Base-by-base conservation (phyloP, 805 yeast species). In the Metschnikowia matae region DNA sequence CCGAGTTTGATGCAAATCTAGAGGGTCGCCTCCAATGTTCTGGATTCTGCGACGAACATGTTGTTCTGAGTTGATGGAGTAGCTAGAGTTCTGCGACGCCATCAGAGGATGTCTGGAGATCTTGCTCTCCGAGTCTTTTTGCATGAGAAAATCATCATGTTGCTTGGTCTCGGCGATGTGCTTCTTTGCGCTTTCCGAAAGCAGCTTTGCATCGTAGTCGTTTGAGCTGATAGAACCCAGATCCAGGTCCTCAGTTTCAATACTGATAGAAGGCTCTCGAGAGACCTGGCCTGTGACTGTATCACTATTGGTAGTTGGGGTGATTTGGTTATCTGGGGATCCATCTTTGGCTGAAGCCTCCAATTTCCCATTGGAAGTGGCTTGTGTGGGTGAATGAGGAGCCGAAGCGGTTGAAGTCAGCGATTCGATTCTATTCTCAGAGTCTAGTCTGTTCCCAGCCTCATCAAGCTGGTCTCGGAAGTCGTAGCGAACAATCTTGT, bases 401-500 rank as follows among this genome's bases (percentile, higher is more conserved):
- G 4, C 42, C 2, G 42, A n/a, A 13, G 18, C 29, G 5, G 23
- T 39, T 21, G 31, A 15, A 2, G 39, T 17, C 32, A 23, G 14
- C 14, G 40, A 35, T 3, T 17, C 21, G 1, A 26, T 17, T 17
- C 6, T 23, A 6, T 26, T 35, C 17, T 44, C 46, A 13, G n/a
- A 5, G 14, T 44, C 46, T 17, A 35, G 15, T 6, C 29, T 31
- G 18, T 32, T 34, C 18, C 48, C 50, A 17, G 46, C 23, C 17
- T 51, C 52, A 8, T 38, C 44, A 3, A 68, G 52, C 46, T 64
- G 68, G 32, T 68, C 74, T 49, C 77, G 73, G 61, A 89, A 87
- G 63, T 90, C 97, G 63, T 81, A 70, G 39, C 83, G 85, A 14
- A 89, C 73, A 47, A 90, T 66, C 53, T 82, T 75, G 67, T 84